Conservation (phyloP, 768 basidiomycete genomes). For the Xanthoconium stramineum region DNA sequence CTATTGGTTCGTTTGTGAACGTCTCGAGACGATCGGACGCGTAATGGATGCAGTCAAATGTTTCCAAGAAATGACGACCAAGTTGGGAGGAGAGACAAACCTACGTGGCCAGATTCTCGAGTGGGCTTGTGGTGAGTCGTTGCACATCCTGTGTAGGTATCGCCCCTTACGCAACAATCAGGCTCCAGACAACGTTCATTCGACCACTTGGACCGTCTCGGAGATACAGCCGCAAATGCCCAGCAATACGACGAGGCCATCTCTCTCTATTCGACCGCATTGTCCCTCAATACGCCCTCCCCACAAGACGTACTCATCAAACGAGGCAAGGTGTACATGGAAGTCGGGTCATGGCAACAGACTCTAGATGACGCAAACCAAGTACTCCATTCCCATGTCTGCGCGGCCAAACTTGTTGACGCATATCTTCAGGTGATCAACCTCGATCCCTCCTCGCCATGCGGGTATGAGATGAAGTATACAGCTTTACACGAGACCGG, state of each 20-base stretch:
- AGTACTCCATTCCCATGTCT: neutral
- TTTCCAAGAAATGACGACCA: too few species aligned
- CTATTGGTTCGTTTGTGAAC: too few species aligned
- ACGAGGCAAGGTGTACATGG: neutral
- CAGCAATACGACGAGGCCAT: neutral
- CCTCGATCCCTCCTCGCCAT: neutral
- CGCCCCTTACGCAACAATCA: neutral
- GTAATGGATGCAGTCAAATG: too few species aligned
- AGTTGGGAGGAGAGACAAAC: too few species aligned
- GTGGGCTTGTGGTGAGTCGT: neutral
- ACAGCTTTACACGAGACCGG: neutral
- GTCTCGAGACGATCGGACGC: too few species aligned
- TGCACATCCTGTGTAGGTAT: neutral
- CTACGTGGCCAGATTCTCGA: too few species aligned
- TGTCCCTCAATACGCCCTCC: neutral
- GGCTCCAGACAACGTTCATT: neutral
- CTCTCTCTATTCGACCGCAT: neutral
- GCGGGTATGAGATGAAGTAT: neutral
- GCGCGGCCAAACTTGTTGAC: neutral
- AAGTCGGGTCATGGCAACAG: neutral
- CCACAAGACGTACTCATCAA: neutral
- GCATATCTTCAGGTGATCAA: neutral
- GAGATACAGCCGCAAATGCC: neutral
- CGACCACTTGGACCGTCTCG: neutral
- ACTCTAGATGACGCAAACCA: neutral